phyloP scores from a whole-genome alignment of 805 yeast species.

The Starmerella davenportii region DNA sequence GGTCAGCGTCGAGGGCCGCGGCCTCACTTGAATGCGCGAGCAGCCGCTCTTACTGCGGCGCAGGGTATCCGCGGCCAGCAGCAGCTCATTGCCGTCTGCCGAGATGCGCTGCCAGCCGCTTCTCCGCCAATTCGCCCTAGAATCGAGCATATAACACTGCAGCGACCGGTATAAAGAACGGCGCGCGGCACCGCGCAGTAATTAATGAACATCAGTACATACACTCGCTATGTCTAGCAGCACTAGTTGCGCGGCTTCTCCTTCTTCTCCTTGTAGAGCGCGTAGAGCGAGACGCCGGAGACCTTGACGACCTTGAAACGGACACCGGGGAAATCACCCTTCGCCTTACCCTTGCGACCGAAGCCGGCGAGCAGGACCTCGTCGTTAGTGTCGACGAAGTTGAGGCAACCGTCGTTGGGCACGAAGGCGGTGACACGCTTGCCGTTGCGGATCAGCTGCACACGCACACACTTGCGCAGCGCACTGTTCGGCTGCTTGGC shows the following conservation, averaged over 20 bases:
- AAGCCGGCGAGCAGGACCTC: slow-evolving; percentile 99
- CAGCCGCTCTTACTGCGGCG: no score
- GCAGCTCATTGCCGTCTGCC: no score
- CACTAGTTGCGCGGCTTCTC: slow-evolving; percentile 99
- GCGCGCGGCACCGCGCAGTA: no score
- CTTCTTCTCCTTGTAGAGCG: slow-evolving; percentile 99
- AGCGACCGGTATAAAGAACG: no score
- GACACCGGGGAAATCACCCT: slow-evolving; percentile 99
- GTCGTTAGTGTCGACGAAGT: slow-evolving; percentile 99
- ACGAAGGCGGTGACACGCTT: slow-evolving; percentile 99
- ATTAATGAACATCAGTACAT: no score
- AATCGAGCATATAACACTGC: no score
- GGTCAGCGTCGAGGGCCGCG: slow-evolving; percentile 62
- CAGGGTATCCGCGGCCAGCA: no score
- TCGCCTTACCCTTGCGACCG: slow-evolving; percentile 99
- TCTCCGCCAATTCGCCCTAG: no score
- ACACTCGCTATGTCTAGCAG: no score
- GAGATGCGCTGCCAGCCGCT: no score
- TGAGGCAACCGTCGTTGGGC: slow-evolving; percentile 99
- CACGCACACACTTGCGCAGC: slow-evolving; percentile 99
- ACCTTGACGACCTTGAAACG: slow-evolving; percentile 99
- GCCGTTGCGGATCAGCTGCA: slow-evolving; percentile 99
- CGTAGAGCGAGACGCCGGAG: slow-evolving; percentile 98
- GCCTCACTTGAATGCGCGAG: slow-evolving; percentile 14
- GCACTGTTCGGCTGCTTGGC: slow-evolving; percentile 99